Conservation (phyloP, 768 basidiomycete species). For the Kwoniella mangroviensis region DNA sequence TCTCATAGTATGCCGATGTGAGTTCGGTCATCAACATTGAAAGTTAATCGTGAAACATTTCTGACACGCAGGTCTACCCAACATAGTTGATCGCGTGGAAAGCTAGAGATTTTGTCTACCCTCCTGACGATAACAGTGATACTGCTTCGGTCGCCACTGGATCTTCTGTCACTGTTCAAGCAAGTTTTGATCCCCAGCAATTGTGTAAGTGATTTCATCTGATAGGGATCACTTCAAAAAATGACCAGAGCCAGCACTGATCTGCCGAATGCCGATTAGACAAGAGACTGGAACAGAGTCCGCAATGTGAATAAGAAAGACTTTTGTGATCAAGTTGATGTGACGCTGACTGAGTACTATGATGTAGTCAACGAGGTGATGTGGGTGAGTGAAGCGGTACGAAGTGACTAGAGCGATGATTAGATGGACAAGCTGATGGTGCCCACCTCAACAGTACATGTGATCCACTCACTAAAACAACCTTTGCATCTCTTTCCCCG, state of each 20-base stretch:
- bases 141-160: slow-evolving; percentile 9
- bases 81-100: slow-evolving; percentile 25
- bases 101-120: slow-evolving; percentile 23
- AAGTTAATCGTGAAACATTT: neutral
- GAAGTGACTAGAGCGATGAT: no score
- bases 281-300: no score
- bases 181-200: slow-evolving; percentile 29
- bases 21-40: neutral
- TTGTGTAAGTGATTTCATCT: neutral
- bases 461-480: no score
- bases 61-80: neutral
- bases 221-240: neutral
- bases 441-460: no score
- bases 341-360: neutral
- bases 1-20: slow-evolving; percentile 27
- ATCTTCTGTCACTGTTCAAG: neutral
- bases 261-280: no score
- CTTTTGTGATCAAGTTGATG: no score
- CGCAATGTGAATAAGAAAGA: no score
- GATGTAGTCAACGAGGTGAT: slow-evolving; percentile 34
- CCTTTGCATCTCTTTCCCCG: no score
- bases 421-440: no score
- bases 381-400: slow-evolving; percentile 22
- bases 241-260: no score
- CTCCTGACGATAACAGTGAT: slow-evolving; percentile 13